Percentiles rank a stretch among this genome's conserved stretches.
Conservation (phyloP, 148 eudicot genomes). For the Chenopodium formosanum region DNA sequence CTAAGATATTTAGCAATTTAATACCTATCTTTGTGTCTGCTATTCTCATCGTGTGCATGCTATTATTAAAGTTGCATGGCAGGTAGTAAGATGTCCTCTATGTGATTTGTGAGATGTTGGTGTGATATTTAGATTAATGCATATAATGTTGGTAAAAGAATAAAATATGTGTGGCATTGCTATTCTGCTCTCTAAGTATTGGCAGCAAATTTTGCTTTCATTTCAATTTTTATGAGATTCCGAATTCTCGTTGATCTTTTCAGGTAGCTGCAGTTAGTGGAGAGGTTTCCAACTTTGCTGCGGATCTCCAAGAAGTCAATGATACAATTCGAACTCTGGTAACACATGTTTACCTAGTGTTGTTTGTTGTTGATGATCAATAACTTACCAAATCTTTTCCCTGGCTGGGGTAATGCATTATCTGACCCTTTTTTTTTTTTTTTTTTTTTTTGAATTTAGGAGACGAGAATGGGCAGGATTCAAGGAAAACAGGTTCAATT, state of each 20-base stretch:
- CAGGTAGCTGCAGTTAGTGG: conserved; percentile 21
- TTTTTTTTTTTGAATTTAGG: conserved; percentile 44
- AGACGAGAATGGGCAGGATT: conserved; percentile 49
- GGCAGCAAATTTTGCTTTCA: neutral
- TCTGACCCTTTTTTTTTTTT: conserved; percentile 28
- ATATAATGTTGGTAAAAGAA: neutral
- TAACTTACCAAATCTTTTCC: neutral
- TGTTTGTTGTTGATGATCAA: neutral
- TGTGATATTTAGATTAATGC: neutral
- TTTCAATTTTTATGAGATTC: neutral
- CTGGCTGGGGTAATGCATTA: neutral
- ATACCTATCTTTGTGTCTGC: neutral
- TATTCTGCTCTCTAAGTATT: neutral
- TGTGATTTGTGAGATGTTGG: neutral
- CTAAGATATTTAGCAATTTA: neutral
- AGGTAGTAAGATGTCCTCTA: neutral
- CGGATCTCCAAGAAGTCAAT: conserved; percentile 19
- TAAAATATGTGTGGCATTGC: neutral
- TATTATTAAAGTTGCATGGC: neutral
- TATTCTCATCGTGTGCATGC: neutral
- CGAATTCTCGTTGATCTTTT: neutral
- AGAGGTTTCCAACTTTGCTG: conserved; percentile 6
- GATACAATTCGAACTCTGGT: conserved; percentile 29
- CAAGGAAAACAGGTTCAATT: conserved; percentile 62
- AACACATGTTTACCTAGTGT: conserved; percentile 5